Percentiles rank a stretch among this genome's conserved stretches.
These are phyloP conservation scores for Dioszegia aurantiaca DNA, from an alignment of 768 basidiomycete genomes.

Conservation along the genomic window DNA sequence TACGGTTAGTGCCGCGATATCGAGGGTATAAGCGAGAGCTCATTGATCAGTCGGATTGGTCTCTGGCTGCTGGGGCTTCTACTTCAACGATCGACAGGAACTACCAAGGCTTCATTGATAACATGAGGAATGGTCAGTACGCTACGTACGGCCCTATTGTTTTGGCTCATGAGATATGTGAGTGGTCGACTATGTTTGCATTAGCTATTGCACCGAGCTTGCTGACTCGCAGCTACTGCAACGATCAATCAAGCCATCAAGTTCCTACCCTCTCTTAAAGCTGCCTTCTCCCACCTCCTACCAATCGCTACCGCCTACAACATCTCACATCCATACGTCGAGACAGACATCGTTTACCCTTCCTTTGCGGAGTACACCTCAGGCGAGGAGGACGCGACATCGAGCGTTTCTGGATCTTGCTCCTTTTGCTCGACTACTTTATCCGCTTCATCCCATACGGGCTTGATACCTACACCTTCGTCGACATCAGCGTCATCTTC, in stretches of 20 bases:
- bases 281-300: constrained; percentile 41
- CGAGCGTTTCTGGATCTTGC: not conserved
- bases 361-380: constrained; percentile 31
- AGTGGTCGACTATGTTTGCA: constrained; percentile 9
- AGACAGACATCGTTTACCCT: constrained; percentile 40
- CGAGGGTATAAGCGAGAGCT: constrained; percentile 12
- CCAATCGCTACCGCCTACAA: constrained; percentile 47
- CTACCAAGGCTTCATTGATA: constrained; percentile 43
- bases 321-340: constrained; percentile 48
- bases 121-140: constrained; percentile 41
- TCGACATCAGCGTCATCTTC: not conserved
- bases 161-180: constrained; percentile 50
- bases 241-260: constrained; percentile 28
- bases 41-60: constrained; percentile 21
- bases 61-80: not conserved
- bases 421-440: not conserved
- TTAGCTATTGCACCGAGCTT: not conserved
- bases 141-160: constrained; percentile 45
- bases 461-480: not conserved
- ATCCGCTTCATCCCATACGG: not conserved
- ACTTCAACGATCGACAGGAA: constrained; percentile 31
- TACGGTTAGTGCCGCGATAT: constrained; percentile 21
- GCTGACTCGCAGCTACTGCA: constrained; percentile 3
- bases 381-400: constrained; percentile 1
- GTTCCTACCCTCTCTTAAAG: constrained; percentile 35